These are phyloP conservation scores for Rhynchospora tenuis DNA, from an alignment of 176 grass and related monocot species.

Conservation along the genomic window DNA sequence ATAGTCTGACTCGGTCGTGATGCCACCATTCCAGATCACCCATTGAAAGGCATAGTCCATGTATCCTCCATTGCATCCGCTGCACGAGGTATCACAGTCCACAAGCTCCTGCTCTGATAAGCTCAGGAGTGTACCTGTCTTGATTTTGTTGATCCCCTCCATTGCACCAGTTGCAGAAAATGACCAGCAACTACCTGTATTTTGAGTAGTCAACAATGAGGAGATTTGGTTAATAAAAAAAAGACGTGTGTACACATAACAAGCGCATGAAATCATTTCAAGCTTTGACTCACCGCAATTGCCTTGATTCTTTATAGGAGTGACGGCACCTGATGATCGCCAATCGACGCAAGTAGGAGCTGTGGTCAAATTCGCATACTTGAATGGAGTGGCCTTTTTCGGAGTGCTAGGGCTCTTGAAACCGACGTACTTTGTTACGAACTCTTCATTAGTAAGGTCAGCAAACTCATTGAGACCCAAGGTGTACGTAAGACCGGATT, in stretches of 20 bases:
- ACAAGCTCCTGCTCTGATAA: conserved; percentile 53
- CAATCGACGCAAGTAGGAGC: background rate
- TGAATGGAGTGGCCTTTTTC: background rate
- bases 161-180: no score
- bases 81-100: conserved; percentile 30
- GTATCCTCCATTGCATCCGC: conserved; percentile 33
- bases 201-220: background rate
- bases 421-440: conserved; percentile 10
- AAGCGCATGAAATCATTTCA: background rate
- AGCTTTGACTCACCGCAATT: background rate
- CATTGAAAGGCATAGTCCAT: no score
- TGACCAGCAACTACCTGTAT: no score
- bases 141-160: no score
- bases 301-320: conserved; percentile 6
- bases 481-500: conserved; percentile 31
- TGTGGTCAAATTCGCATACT: conserved; percentile 1
- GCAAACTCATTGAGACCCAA: conserved; percentile 48
- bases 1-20: conserved; percentile 35
- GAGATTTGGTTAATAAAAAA: background rate
- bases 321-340: background rate
- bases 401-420: background rate
- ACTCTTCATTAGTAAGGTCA: conserved; percentile 44
- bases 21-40: conserved; percentile 12
- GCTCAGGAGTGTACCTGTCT: background rate
- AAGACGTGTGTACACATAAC: background rate